A percentile compares a stretch with the other conserved stretches of the same genome.
phyloP scores from a whole-genome alignment of 805 yeast genomes.

The Metschnikowia cubensis region DNA sequence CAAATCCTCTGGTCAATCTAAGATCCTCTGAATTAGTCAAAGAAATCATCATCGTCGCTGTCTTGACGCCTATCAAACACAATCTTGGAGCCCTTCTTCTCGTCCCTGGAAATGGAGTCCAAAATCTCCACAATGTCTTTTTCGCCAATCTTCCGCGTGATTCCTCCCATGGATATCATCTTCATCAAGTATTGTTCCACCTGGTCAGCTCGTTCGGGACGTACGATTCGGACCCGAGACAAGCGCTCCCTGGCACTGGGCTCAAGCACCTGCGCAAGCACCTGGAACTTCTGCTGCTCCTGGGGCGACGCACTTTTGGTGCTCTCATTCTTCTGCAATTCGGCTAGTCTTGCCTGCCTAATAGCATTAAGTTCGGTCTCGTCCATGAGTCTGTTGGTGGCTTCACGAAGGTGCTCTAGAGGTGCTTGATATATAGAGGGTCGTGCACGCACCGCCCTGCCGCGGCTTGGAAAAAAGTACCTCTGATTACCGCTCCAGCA shows the following conservation, averaged over 20 bases:
- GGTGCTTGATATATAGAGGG: background rate
- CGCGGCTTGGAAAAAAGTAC: constrained; percentile 3
- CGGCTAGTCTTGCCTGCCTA: constrained; percentile 87
- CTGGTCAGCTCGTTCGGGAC: constrained; percentile 85
- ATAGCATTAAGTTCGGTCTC: constrained; percentile 85
- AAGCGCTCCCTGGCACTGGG: constrained; percentile 85
- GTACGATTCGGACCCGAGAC: constrained; percentile 79
- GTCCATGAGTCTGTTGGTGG: constrained; percentile 50
- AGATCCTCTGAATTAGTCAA: constrained; percentile 19
- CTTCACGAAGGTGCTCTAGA: too few species aligned
- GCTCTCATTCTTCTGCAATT: constrained; percentile 62
- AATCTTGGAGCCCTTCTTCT: constrained; percentile 61
- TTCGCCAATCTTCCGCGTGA: constrained; percentile 71
- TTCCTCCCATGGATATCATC: constrained; percentile 72
- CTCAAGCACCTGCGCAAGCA: constrained; percentile 67
- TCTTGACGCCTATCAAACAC: constrained; percentile 49
- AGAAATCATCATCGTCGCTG: constrained; percentile 29
- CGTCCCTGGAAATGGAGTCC: constrained; percentile 76
- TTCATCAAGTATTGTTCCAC: constrained; percentile 78
- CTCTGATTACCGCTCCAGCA: background rate
- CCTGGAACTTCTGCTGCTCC: constrained; percentile 38
- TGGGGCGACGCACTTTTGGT: constrained; percentile 12
- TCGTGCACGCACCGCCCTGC: constrained; percentile 1
- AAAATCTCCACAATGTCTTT: constrained; percentile 77
- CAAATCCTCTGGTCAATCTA: too few species aligned